These are phyloP conservation scores for Forsythia viridissima DNA, from an alignment of 257 asterid genomes.

Conservation along the genomic window DNA sequence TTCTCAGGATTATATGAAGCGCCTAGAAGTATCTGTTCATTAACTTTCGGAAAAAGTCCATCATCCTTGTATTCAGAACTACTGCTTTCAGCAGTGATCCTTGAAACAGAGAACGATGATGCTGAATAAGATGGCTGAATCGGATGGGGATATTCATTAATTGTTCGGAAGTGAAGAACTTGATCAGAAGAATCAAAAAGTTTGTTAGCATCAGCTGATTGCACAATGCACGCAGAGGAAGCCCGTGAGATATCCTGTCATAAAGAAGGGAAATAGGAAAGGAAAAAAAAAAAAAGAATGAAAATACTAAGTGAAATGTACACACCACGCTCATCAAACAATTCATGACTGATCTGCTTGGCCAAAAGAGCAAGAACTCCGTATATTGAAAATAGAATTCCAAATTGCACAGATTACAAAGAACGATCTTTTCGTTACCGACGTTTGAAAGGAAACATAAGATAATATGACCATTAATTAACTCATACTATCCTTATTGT, in stretches of 20 bases:
- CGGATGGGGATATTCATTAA: constrained; percentile 6
- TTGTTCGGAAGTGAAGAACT: constrained; percentile 9
- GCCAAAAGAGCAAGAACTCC: neutral
- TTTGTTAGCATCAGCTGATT: constrained; percentile 24
- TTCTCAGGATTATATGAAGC: constrained; percentile 29
- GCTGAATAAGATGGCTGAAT: constrained; percentile 28
- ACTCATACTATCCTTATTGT: no score
- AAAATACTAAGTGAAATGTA: neutral
- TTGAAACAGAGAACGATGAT: constrained; percentile 40
- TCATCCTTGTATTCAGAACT: constrained; percentile 44
- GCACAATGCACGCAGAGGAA: constrained; percentile 26
- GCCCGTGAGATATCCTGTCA: constrained; percentile 38
- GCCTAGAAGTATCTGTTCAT: constrained; percentile 21
- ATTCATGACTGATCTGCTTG: neutral
- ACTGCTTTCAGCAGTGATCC: constrained; percentile 51
- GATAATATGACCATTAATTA: no score
- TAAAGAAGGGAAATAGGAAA: neutral
- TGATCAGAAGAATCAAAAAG: constrained; percentile 16
- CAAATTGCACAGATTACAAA: neutral
- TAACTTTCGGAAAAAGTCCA: constrained; percentile 29
- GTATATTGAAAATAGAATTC: neutral
- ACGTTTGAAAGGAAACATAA: no score
- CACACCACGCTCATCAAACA: neutral
- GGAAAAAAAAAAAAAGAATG: neutral
- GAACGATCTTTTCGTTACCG: no score